These are phyloP conservation scores for Chernovozyma aurita DNA, from an alignment of 1,139 yeast species.

Conservation along the genomic window DNA sequence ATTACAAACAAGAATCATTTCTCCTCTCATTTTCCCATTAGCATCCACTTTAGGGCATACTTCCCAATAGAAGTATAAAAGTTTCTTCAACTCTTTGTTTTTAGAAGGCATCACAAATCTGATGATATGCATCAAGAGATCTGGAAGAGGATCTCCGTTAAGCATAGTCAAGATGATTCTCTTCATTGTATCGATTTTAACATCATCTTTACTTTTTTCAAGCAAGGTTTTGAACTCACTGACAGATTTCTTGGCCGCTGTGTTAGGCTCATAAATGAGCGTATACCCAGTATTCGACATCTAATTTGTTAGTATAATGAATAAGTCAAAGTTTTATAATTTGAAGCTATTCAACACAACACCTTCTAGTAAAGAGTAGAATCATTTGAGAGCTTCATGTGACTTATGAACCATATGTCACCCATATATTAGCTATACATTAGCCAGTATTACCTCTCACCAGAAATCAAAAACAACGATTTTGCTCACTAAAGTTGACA, in stretches of 20 bases:
- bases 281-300: conserved; percentile 61
- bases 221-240: conserved; percentile 74
- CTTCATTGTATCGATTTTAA: conserved; percentile 87
- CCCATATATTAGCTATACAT: no score
- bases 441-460: no score
- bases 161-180: conserved; percentile 79
- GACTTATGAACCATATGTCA: no score
- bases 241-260: conserved; percentile 66
- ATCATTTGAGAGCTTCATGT: no score
- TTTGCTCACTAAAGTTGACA: no score
- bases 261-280: conserved; percentile 69
- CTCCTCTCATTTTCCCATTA: conserved; percentile 91
- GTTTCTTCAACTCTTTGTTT: conserved; percentile 85
- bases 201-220: conserved; percentile 88
- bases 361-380: no score
- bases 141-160: conserved; percentile 94
- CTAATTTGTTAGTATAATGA: neutral
- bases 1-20: conserved; percentile 97
- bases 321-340: no score
- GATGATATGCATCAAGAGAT: conserved; percentile 91
- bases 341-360: no score
- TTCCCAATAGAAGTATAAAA: conserved; percentile 96
- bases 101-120: conserved; percentile 96
- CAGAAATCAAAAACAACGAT: no score
- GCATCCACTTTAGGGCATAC: conserved; percentile 88